Percentiles rank a stretch among this genome's conserved stretches.
Evolutionary conservation across 2,329 filamentous ascomycete species (phyloP).

Genomic region (Lachnellula suecica): DNA sequence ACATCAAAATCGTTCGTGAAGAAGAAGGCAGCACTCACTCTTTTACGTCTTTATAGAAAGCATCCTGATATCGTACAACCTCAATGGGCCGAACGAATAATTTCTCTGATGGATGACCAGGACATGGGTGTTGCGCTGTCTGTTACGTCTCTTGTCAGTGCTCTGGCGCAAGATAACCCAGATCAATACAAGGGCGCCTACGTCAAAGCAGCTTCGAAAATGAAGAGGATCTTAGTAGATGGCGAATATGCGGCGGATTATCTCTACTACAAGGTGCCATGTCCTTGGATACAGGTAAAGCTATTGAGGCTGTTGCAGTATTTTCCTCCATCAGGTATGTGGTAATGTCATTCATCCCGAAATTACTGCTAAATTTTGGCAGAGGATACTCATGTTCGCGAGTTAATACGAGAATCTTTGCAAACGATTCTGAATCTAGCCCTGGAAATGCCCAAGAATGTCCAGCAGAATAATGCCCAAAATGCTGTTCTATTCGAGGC

Average conservation of each 20-base stretch:
- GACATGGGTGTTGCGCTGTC: conserved; percentile 94
- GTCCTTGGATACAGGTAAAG: conserved; percentile 97
- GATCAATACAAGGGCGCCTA: conserved; percentile 94
- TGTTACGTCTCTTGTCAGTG: conserved; percentile 93
- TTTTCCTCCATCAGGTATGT: conserved; percentile 85
- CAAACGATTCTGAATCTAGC: conserved; percentile 89
- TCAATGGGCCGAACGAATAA: conserved; percentile 96
- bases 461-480: conserved; percentile 98
- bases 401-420: conserved; percentile 87
- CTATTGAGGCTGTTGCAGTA: conserved; percentile 89
- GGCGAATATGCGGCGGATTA: conserved; percentile 89
- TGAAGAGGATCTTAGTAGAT: conserved; percentile 90
- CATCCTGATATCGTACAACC: conserved; percentile 90
- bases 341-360: neutral
- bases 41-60: conserved; percentile 92
- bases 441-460: conserved; percentile 94
- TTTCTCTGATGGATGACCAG: conserved; percentile 96
- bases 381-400: conserved; percentile 91
- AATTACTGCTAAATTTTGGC: conserved; percentile 13
- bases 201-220: conserved; percentile 83
- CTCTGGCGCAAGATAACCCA: conserved; percentile 88
- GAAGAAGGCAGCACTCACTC: conserved; percentile 94
- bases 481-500: conserved; percentile 98
- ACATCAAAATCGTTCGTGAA: conserved; percentile 97
- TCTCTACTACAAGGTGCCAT: conserved; percentile 99